Evolutionary conservation across 2,329 filamentous ascomycete genomes (phyloP).

Genomic region (Teratosphaeriaceae sp.): DNA sequence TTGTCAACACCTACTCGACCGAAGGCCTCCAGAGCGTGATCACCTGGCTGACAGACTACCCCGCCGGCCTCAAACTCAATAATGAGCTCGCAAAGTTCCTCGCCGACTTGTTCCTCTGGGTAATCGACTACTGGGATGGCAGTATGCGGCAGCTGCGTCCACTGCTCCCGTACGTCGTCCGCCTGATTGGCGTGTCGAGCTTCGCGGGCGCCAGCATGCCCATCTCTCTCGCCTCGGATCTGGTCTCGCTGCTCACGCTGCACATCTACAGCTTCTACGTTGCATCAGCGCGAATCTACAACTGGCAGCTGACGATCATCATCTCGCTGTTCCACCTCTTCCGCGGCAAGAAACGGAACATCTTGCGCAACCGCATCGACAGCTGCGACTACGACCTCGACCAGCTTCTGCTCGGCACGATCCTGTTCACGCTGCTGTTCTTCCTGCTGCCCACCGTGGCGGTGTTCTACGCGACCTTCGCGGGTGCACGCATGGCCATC

Average conservation of each 20-base stretch:
- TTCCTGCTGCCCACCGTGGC: slow-evolving; percentile 91
- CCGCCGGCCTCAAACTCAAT: slow-evolving; percentile 91
- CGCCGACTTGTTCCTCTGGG: slow-evolving; percentile 94
- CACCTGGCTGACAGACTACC: slow-evolving; percentile 92
- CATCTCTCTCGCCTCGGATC: slow-evolving; percentile 88
- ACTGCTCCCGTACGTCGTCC: slow-evolving; percentile 76
- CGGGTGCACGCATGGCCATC: slow-evolving; percentile 87
- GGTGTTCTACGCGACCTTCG: slow-evolving; percentile 96
- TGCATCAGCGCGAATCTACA: slow-evolving; percentile 91
- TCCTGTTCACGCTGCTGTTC: slow-evolving; percentile 90
- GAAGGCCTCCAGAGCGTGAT: slow-evolving; percentile 84
- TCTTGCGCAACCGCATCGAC: slow-evolving; percentile 94
- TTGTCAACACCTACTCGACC: slow-evolving; percentile 78
- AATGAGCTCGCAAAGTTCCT: slow-evolving; percentile 89
- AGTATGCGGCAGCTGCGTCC: slow-evolving; percentile 74
- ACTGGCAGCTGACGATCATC: slow-evolving; percentile 97
- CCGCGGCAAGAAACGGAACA: slow-evolving; percentile 94
- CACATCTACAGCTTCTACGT: slow-evolving; percentile 99
- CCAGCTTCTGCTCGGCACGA: slow-evolving; percentile 91
- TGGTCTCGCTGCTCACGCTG: slow-evolving; percentile 82
- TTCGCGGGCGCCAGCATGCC: slow-evolving; percentile 97
- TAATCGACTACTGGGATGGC: slow-evolving; percentile 94
- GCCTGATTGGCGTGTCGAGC: slow-evolving; percentile 87
- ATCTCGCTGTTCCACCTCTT: slow-evolving; percentile 98
- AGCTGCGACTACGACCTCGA: slow-evolving; percentile 98